Base-by-base conservation (phyloP, 2,329 filamentous ascomycete genomes). In the Cladosporium cucumerinum region DNA sequence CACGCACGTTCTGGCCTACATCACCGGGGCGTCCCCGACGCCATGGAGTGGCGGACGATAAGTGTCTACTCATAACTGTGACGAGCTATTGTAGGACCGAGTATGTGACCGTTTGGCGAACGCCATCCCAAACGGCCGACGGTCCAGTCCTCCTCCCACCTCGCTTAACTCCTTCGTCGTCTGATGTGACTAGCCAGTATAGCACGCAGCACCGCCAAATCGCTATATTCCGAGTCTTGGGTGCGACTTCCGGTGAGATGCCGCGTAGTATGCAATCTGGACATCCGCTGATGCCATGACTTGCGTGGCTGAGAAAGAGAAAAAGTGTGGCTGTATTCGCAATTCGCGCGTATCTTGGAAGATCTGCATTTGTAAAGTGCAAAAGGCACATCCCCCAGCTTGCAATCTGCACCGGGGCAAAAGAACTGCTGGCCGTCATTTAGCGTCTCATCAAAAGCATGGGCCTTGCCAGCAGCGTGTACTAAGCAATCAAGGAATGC, bases 401-500 rank as follows among this genome's bases (percentile, higher is more conserved):
- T 46, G 39, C 6, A 21, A 46, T 46, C 39, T 46, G 39, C 39
- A 46, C 39, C n/a, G 39, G 23, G 39, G 39, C 39, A 46, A 46
- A 46, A 46, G 34, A 34, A 39, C 34, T 3, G 5, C 39, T 46
- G 18, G n/a, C 39, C 39, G 39, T 46, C n/a, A 11, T 21, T 32
- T 54, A 54, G 51, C 51, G 51, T 54, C 51, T 54, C 51, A 54
- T 28, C 51, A 28, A 54, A 30, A 54, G 51, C 51, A 54, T 54
- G 51, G 51, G 26, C 51, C 28, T 18, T 54, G 39, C 39, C 39
- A 32, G 26, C 51, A 54, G 30, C n/a, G 28, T 30, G 30, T 28
- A 54, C 51, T n/a, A 30, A 46, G 39, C 39, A 46, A 46, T 46
- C 23, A 46, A 43, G 39, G 39, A 21, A 46, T 46, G 39, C 39